phyloP scores from a whole-genome alignment of 1,284 basidiomycete species.

The Marasmius oreades region DNA sequence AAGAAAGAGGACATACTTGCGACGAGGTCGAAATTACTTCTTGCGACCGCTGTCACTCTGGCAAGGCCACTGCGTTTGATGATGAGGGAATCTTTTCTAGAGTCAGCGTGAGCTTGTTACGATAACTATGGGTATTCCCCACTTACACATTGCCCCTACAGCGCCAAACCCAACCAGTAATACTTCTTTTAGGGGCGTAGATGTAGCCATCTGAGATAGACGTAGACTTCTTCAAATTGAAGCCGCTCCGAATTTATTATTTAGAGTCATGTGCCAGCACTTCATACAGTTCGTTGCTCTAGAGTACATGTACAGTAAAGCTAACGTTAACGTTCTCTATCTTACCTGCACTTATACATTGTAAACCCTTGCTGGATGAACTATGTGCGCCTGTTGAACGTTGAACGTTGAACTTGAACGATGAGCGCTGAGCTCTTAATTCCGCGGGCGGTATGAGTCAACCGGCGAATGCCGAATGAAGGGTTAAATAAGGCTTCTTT shows the following conservation, averaged over 20 bases:
- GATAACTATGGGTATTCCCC: neutral
- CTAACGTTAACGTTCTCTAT: no score
- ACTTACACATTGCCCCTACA: conserved; percentile 18
- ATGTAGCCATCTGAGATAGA: neutral
- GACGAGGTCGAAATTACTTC: conserved; percentile 18
- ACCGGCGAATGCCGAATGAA: neutral
- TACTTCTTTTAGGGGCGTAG: conserved; percentile 12
- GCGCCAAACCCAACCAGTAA: conserved; percentile 19
- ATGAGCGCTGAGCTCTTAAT: no score
- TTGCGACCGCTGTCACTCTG: conserved; percentile 18
- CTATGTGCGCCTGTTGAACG: no score
- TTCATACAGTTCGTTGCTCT: no score
- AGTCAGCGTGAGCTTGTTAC: neutral
- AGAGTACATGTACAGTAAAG: no score
- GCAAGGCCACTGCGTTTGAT: conserved; percentile 13
- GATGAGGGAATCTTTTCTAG: conserved; percentile 11
- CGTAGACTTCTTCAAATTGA: no score
- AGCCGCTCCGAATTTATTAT: no score
- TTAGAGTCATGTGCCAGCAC: no score
- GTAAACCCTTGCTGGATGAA: no score
- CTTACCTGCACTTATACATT: no score
- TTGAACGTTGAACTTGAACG: no score
- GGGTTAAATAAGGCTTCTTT: neutral
- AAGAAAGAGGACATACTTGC: conserved; percentile 3
- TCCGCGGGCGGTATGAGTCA: neutral